phyloP scores from a whole-genome alignment of 306 rosid genomes.

The Lupinus albus region DNA sequence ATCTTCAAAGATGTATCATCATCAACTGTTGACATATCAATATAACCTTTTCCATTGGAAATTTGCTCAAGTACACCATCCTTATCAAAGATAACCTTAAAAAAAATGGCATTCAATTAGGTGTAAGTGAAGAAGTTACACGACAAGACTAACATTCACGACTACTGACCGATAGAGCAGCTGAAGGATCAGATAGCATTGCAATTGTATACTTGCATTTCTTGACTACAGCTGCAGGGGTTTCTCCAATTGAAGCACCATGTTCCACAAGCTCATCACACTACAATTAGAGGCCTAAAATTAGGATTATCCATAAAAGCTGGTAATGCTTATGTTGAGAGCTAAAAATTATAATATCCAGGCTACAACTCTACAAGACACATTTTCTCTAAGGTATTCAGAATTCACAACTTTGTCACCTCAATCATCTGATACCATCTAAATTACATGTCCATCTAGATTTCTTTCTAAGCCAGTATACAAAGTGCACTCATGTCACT shows the following conservation, averaged over 20 bases:
- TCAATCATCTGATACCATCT: neutral
- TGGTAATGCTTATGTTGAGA: neutral
- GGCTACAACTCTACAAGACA: neutral
- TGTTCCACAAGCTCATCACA: conserved; percentile 66
- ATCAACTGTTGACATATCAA: conserved; percentile 87
- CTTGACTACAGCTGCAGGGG: conserved; percentile 76
- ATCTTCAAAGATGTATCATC: conserved; percentile 69
- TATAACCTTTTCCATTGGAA: conserved; percentile 61
- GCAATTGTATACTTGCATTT: conserved; percentile 81
- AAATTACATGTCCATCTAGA: neutral
- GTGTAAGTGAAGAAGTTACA: conserved; percentile 18
- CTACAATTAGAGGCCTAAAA: conserved; percentile 47
- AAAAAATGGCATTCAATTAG: conserved; percentile 10
- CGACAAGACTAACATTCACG: conserved; percentile 4
- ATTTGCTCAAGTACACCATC: conserved; percentile 78
- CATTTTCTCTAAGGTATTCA: neutral
- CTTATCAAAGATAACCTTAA: conserved; percentile 70
- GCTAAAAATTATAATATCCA: conserved; percentile 14
- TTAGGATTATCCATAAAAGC: conserved; percentile 4
- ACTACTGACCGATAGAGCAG: conserved; percentile 72
- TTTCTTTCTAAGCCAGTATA: neutral
- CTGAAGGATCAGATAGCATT: conserved; percentile 79
- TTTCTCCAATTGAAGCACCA: conserved; percentile 73
- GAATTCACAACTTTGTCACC: conserved; percentile 6
- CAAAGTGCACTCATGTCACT: too few relatives aligned